Percentiles rank a stretch among this genome's conserved stretches.
phyloP scores from a whole-genome alignment of 257 asterid species.

The Cordia subcordata region DNA sequence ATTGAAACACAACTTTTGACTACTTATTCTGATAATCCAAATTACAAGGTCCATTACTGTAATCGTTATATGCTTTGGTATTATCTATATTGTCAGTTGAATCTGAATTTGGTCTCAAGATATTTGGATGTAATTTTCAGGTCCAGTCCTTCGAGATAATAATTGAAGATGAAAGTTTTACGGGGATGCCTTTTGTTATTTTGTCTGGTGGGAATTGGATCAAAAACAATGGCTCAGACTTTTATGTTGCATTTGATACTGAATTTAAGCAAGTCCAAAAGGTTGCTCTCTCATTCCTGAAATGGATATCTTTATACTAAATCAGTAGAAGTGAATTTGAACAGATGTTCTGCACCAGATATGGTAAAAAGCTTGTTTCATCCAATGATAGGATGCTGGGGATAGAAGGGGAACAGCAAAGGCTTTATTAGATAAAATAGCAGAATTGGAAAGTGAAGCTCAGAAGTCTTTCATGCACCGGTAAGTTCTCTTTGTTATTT shows the following conservation, averaged over 20 bases:
- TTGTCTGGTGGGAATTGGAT: conserved; percentile 75
- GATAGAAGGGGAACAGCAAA: conserved; percentile 82
- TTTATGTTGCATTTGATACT: conserved; percentile 58
- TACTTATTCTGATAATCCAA: conserved; percentile 36
- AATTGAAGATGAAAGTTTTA: conserved; percentile 59
- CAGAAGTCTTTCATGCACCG: conserved; percentile 98
- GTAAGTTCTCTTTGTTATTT: conserved; percentile 53
- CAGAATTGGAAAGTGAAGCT: conserved; percentile 89
- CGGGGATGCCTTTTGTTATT: conserved; percentile 98
- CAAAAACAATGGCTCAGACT: conserved; percentile 77
- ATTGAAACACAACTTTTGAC: conserved; percentile 59
- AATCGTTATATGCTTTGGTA: conserved; percentile 8
- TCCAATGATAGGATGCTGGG: conserved; percentile 37
- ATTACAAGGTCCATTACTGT: conserved; percentile 43
- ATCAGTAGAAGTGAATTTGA: not conserved
- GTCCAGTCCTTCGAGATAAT: conserved; percentile 73
- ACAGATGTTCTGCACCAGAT: conserved; percentile 2
- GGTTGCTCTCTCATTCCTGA: conserved; percentile 31
- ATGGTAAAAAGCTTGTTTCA: conserved; percentile 10
- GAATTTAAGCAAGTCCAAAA: conserved; percentile 36
- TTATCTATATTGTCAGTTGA: not conserved
- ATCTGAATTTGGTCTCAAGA: no score
- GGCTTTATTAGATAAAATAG: conserved; percentile 77
- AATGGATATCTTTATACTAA: not conserved
- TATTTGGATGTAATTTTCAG: conserved; percentile 34